phyloP scores from a whole-genome alignment of 1,284 basidiomycete species.

The Cerioporus squamosus region DNA sequence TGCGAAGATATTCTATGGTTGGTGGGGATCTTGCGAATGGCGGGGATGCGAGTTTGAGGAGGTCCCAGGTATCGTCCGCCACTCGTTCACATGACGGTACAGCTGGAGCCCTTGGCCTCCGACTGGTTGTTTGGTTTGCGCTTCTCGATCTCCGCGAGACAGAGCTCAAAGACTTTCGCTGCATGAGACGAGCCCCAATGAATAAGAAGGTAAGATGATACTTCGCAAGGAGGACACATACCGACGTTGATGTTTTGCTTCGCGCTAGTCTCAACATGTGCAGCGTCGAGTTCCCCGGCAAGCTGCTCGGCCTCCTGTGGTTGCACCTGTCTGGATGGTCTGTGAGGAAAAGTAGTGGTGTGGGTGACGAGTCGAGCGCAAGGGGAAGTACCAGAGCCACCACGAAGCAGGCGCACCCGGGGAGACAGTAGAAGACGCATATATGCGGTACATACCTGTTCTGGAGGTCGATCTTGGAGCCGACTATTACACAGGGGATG shows the following conservation, averaged over 20 bases:
- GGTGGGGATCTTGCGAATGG: not conserved
- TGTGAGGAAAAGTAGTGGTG: slow-evolving; percentile 34
- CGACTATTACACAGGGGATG: slow-evolving; percentile 96
- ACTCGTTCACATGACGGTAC: slow-evolving; percentile 68
- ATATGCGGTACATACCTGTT: slow-evolving; percentile 55
- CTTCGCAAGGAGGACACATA: slow-evolving; percentile 51
- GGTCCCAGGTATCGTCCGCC: too few relatives aligned
- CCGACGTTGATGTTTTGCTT: slow-evolving; percentile 90
- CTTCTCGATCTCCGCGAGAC: slow-evolving; percentile 87
- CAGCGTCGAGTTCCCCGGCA: slow-evolving; percentile 74
- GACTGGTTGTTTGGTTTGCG: slow-evolving; percentile 60
- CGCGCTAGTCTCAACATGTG: slow-evolving; percentile 89
- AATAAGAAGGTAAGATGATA: too few relatives aligned
- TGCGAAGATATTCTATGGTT: slow-evolving; percentile 27
- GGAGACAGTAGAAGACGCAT: slow-evolving; percentile 3
- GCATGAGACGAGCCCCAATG: slow-evolving; percentile 4
- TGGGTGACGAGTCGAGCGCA: slow-evolving; percentile 21
- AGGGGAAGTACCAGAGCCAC: not conserved
- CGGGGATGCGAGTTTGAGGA: slow-evolving; percentile 4
- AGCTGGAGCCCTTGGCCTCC: slow-evolving; percentile 62
- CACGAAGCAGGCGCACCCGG: not conserved
- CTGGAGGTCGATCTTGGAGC: slow-evolving; percentile 90
- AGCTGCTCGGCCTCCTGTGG: slow-evolving; percentile 77
- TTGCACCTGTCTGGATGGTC: slow-evolving; percentile 73
- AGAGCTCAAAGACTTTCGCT: slow-evolving; percentile 90